Evolutionary conservation across 2,329 filamentous ascomycete species (phyloP), one percentile per base, ranked within the genome.

Genomic region (Aspergillus brasiliensis): DNA sequence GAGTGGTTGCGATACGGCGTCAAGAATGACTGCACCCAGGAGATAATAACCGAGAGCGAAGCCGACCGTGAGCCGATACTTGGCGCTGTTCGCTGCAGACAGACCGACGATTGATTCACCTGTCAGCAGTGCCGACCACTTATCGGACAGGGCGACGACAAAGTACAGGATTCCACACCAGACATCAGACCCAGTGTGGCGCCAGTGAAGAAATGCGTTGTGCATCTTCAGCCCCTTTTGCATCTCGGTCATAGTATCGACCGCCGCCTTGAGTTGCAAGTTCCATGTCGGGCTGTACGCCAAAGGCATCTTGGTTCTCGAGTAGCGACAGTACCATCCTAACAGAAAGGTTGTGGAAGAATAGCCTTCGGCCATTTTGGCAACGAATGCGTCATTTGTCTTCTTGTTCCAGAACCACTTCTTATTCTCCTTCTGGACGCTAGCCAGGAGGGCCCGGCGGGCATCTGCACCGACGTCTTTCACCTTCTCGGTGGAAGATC

Each of bases 271-370:
- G 1, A 79, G 79, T 64, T 83, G 81, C 17, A 84, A 77, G 58
- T 84, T 84, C 83, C 83, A 85, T 1, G 82, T 82, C 3, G 83
- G 83, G 60, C 80, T 84, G 66, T 80, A 85, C 0, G 81, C 80
- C 56, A 83, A 72, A 28, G 79, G 79, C 1, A 76, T 77, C 64
- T 79, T 78, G 34, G 77, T 75, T 69, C 61, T 59, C 10, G 59
- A 61, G 49, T 79, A 73, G 58, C 77, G 73, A 64, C 80, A 80
- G 62, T 83, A 83, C 80, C 82, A 82, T 55, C 83, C 77, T 38
- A 86, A 73, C 8, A 84, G 73, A 67, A 84, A 84, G 31, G 82
- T 74, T 3, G 82, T 83, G 0, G 80, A 78, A 2, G 80, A 78
- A 73, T 79, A 84, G 46, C 82, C 82, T 3, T 74, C 72, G 6